Base-by-base conservation (phyloP, 176 grass and related monocot genomes). In the Avena atlantica region DNA sequence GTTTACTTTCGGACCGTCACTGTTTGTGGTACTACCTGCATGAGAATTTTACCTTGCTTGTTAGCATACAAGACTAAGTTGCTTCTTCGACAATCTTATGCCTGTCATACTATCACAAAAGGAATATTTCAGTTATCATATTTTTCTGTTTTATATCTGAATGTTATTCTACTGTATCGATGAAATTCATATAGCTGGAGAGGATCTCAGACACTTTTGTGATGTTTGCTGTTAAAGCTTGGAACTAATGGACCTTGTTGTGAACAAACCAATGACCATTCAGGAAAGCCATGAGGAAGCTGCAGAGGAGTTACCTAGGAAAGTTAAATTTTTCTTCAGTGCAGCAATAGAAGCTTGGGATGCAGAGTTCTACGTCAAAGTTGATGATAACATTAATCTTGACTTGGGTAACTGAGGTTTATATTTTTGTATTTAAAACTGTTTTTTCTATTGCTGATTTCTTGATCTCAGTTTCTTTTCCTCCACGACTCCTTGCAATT, bases 221-320 rank as follows among this genome's bases (percentile, higher is more conserved):
- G 8, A 24, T 16, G 14, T 36, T 80, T 4, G 23, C 47, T 71
- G 0, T 78, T 13, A 60, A 78, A 84, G 2, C 15, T 72, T 62
- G 56, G 24, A 67, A 47, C 76, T 81, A 47, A 77, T 68, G 10
- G 17, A 52, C 71, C 49, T 55, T 77, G 79, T 55, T 77, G 71
- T 72, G 40, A 62, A 79, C 62, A 55, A 14, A 68, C 21, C 57
- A 86, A 74, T 91, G 16, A 75, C 24, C 16, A 69, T 52, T 25
- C 87, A 98, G 96, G 96, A 98, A 94, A 92, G 92, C 73, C 96
- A 98, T 15, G 96, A 98, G 89, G 96, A 98, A 89, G 96, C 93
- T 88, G 63, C 90, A 16, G 96, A 98, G 79, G 96, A 98, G 65
- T 56, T 96, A 77, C 93, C 96, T 24, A 94, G 65, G 63, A 98